A percentile compares a stretch with the other conserved stretches of the same genome.
Evolutionary conservation across 768 basidiomycete species (phyloP).

Genomic region (Leccinellum rugosiceps): DNA sequence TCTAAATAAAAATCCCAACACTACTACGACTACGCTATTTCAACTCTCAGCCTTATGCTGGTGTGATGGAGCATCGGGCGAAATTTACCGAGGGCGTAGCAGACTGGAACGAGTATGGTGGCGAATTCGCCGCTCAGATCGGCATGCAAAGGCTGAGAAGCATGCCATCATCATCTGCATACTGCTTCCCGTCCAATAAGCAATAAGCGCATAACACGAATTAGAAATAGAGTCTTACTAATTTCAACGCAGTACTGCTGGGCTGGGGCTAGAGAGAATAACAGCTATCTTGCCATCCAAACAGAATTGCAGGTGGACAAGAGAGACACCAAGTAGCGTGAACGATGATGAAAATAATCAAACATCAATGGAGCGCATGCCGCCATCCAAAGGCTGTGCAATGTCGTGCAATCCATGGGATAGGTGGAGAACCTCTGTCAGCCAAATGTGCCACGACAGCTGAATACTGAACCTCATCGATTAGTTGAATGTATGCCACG

Average conservation of each 20-base stretch:
- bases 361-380: neutral
- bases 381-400: conserved; percentile 26
- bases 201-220: conserved; percentile 1
- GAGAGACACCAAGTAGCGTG: neutral
- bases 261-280: neutral
- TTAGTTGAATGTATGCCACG: conserved; percentile 17
- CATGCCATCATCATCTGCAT: neutral
- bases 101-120: neutral
- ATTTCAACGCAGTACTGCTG: neutral
- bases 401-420: conserved; percentile 13
- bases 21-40: conserved; percentile 9
- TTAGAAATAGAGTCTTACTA: conserved; percentile 4
- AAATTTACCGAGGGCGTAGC: conserved; percentile 1
- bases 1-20: conserved; percentile 11
- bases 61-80: neutral
- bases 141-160: neutral
- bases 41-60: neutral
- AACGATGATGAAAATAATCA: neutral
- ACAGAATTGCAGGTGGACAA: no score
- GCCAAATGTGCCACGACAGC: neutral
- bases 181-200: conserved; percentile 4
- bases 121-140: conserved; percentile 4
- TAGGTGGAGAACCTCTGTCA: neutral
- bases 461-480: conserved; percentile 1
- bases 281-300: neutral